A percentile compares a stretch with the other conserved stretches of the same genome.
phyloP scores from a whole-genome alignment of 768 basidiomycete species.

The Termitomyces sp. region DNA sequence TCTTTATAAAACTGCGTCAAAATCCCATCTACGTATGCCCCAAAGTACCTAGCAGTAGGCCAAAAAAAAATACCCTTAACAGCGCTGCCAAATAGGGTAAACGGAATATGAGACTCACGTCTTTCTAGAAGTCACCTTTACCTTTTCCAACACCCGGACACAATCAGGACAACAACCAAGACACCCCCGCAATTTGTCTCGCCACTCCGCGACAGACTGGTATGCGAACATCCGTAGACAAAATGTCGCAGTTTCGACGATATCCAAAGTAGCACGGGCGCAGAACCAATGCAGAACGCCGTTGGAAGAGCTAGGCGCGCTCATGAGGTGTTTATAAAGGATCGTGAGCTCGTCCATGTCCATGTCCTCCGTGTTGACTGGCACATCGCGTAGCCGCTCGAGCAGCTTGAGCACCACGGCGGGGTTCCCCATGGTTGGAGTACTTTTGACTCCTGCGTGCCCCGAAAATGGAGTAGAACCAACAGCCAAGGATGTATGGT shows the following conservation, averaged over 20 bases:
- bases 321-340: slow-evolving; percentile 53
- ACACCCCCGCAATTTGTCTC: slow-evolving; percentile 46
- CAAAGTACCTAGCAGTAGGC: slow-evolving; percentile 57
- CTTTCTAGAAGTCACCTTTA: slow-evolving; percentile 56
- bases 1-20: slow-evolving; percentile 53
- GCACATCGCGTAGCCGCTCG: slow-evolving; percentile 49
- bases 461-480: neutral
- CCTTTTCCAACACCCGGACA: slow-evolving; percentile 58
- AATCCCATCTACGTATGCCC: slow-evolving; percentile 49
- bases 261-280: slow-evolving; percentile 46
- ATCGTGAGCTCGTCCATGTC: slow-evolving; percentile 43
- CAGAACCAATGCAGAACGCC: slow-evolving; percentile 81
- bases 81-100: neutral
- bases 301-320: slow-evolving; percentile 28
- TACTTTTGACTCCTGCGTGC: neutral
- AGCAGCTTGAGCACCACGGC: slow-evolving; percentile 46
- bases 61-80: too few relatives aligned
- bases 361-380: slow-evolving; percentile 45
- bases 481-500: neutral
- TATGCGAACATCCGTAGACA: slow-evolving; percentile 82
- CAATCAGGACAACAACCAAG: slow-evolving; percentile 66
- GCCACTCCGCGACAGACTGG: slow-evolving; percentile 62
- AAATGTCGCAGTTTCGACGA: slow-evolving; percentile 70
- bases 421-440: slow-evolving; percentile 10
- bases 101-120: slow-evolving; percentile 51